phyloP scores from a whole-genome alignment of 345 rosid species.

The Ceriops zippeliana region DNA sequence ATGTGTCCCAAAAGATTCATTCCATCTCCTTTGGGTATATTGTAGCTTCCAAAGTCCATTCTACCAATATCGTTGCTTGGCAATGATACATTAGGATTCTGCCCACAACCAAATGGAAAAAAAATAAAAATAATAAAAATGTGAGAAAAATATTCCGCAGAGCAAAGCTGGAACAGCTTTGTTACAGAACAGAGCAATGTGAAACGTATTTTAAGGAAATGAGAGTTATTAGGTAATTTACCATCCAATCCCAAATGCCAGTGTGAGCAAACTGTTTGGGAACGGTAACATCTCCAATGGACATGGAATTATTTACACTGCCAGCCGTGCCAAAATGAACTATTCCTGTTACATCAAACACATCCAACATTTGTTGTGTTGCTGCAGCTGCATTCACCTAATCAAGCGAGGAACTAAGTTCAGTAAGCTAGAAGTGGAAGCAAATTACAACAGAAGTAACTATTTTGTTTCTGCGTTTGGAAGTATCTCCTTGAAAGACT shows the following conservation, averaged over 20 bases:
- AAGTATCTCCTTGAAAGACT: too few relatives aligned
- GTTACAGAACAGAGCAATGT: neutral
- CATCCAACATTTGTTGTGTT: conserved; percentile 54
- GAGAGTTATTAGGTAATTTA: conserved; percentile 7
- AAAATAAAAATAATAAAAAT: neutral
- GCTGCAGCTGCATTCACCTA: conserved; percentile 57
- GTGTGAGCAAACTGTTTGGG: conserved; percentile 45
- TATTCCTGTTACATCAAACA: conserved; percentile 35
- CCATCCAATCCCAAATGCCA: conserved; percentile 58
- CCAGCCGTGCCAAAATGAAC: conserved; percentile 63
- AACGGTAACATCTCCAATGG: conserved; percentile 57
- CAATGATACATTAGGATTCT: conserved; percentile 35
- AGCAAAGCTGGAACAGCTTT: neutral
- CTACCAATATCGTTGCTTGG: conserved; percentile 19
- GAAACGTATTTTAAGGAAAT: too few relatives aligned
- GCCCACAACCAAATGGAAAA: neutral
- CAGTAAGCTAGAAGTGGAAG: neutral
- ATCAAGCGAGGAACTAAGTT: neutral
- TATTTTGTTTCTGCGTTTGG: neutral
- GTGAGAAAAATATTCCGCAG: too few relatives aligned
- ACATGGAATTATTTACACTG: conserved; percentile 45
- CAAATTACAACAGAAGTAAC: neutral
- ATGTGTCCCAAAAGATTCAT: conserved; percentile 36
- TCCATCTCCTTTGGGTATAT: conserved; percentile 34
- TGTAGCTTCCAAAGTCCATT: conserved; percentile 35